Conservation (phyloP, 805 yeast species). For the Yamadazyma takamatsuzukensis region DNA sequence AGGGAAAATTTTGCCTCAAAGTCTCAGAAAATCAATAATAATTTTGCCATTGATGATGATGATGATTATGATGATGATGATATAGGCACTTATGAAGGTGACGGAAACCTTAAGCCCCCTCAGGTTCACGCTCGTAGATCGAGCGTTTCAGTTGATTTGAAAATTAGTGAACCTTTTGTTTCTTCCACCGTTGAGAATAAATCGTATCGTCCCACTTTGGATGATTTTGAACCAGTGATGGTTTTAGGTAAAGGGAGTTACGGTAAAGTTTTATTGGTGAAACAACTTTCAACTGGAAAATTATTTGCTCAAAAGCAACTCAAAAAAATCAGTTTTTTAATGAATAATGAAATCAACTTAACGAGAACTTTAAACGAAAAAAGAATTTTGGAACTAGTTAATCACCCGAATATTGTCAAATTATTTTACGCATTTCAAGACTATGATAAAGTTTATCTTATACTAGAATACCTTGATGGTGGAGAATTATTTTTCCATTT, state of each 20-base stretch:
- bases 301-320: slow-evolving; percentile 44
- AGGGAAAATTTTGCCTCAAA: background rate
- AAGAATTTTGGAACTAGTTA: slow-evolving; percentile 37
- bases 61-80: slow-evolving; percentile 3
- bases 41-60: background rate
- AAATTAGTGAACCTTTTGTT: slow-evolving; percentile 11
- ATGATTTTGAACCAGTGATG: slow-evolving; percentile 40
- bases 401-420: slow-evolving; percentile 43
- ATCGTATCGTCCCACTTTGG: slow-evolving; percentile 15
- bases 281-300: slow-evolving; percentile 34
- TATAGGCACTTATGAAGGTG: no score
- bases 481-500: slow-evolving; percentile 45
- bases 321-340: slow-evolving; percentile 33
- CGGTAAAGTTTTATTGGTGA: slow-evolving; percentile 41
- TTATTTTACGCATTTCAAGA: slow-evolving; percentile 44
- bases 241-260: slow-evolving; percentile 43
- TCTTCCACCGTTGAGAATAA: slow-evolving; percentile 10
- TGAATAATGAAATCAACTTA: slow-evolving; percentile 26
- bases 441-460: slow-evolving; percentile 38
- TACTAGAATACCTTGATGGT: slow-evolving; percentile 43
- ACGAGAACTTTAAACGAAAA: slow-evolving; percentile 39
- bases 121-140: slow-evolving; percentile 6
- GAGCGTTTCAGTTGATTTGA: slow-evolving; percentile 11
- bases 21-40: no score
- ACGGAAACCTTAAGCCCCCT: background rate